phyloP scores from a whole-genome alignment of 2,329 filamentous ascomycete genomes.

The Fusarium sp. region DNA sequence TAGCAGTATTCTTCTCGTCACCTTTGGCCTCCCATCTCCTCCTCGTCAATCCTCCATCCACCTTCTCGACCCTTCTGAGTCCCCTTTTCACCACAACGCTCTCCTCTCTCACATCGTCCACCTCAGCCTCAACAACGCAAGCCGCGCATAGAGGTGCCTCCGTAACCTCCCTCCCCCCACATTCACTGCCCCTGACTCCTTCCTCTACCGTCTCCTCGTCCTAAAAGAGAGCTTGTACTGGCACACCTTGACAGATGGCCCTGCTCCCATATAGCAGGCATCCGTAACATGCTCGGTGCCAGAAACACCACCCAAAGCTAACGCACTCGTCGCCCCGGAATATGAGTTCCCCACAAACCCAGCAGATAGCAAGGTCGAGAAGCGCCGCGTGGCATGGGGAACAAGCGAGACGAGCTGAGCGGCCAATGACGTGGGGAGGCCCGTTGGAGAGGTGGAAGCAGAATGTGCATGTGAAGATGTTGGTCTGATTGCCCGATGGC shows the following conservation, averaged over 20 bases:
- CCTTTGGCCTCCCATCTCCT: conserved; percentile 55
- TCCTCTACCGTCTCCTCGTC: conserved; percentile 10
- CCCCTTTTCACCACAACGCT: conserved; percentile 56
- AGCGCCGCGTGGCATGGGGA: conserved; percentile 59
- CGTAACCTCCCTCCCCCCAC: conserved; percentile 55
- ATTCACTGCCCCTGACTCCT: background rate
- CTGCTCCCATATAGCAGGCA: conserved; percentile 64
- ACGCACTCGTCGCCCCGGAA: conserved; percentile 66
- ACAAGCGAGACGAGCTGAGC: conserved; percentile 62
- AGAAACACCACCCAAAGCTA: conserved; percentile 71
- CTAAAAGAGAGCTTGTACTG: conserved; percentile 50
- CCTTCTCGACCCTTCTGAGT: conserved; percentile 55
- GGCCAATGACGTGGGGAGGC: conserved; percentile 57
- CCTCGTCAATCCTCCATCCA: conserved; percentile 61
- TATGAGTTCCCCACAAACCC: conserved; percentile 68
- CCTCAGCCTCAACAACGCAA: conserved; percentile 58
- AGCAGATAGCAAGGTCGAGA: conserved; percentile 67
- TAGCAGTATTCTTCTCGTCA: conserved; percentile 9
- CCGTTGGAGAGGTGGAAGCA: conserved; percentile 60
- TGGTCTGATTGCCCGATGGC: conserved; percentile 12
- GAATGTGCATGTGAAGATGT: conserved; percentile 66
- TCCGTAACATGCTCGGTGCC: conserved; percentile 68
- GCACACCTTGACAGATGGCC: conserved; percentile 51
- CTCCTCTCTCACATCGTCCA: conserved; percentile 47
- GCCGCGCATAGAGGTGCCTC: conserved; percentile 62